Base-by-base conservation (phyloP, 805 yeast genomes). In the Candida vartiovaarae region DNA sequence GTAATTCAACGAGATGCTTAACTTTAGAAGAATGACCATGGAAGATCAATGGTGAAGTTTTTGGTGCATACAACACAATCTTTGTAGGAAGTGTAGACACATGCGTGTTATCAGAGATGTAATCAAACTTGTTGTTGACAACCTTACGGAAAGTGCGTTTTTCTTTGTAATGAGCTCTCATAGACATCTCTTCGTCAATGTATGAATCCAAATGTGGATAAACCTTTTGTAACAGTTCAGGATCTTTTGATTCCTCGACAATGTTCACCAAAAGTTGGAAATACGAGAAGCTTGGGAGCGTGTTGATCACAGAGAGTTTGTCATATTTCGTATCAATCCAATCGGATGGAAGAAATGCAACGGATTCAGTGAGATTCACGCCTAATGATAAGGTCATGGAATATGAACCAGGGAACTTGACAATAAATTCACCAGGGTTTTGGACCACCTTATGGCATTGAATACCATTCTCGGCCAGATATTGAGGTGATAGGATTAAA, bases 381-480 rank as follows among this genome's bases (percentile, higher is more conserved):
- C 88, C 89, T 11, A 76, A 57, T 0, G 82, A 76, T 3, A 80
- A 55, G 4, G 59, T 62, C 10, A 78, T 59, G 1, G 81, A 65
- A 54, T 76, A 82, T 1, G 75, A 55, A 43, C 69, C 67, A 0
- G 90, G 88, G 49, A 64, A 78, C 44, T 72, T 78, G 45, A 82
- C 64, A 5, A 84, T 62, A 43, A 71, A 68, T 32, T 83, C 84
- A 1, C 86, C 85, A 0, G 82, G 78, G 33, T 66, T 67, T 56
- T 83, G 90, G n/a, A 69, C 56, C 0, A 75, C 62, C 5, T 73
- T 69, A 36, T 67, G 63, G 26, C 67, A 73, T 4, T 56, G 62
- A 20, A 83, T 79, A 0, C 80, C 82, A 30, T 70, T 52, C 23
- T 65, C 61, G n/a, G 51, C 47, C n/a, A 83, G 58, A 28, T 65